phyloP scores from a whole-genome alignment of 768 basidiomycete genomes.

The Gymnopilus dilepis region DNA sequence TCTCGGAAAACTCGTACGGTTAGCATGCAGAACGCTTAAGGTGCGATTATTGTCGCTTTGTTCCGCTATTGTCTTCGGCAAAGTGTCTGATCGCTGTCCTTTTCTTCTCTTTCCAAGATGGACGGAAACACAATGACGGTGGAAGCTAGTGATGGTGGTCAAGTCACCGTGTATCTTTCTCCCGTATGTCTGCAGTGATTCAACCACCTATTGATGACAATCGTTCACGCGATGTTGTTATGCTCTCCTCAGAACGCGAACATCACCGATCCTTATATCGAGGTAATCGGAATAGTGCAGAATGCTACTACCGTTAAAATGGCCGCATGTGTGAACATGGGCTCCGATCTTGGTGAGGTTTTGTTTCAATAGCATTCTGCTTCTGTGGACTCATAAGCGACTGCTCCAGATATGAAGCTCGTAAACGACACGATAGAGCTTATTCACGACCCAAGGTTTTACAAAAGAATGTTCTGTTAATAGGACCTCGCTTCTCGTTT shows the following conservation, averaged over 20 bases:
- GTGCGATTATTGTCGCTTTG: constrained; percentile 10
- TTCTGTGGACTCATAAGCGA: no score
- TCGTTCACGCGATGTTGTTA: neutral
- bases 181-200: neutral
- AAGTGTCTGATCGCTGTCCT: neutral
- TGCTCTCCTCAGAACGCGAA: constrained; percentile 40
- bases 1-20: constrained; percentile 57
- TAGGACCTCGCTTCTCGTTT: neutral
- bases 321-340: constrained; percentile 58
- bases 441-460: constrained; percentile 63
- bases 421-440: constrained; percentile 67
- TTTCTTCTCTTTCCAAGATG: constrained; percentile 34
- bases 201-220: neutral
- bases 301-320: constrained; percentile 63
- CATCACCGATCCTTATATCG: constrained; percentile 60
- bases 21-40: constrained; percentile 62
- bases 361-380: constrained; percentile 1
- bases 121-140: constrained; percentile 59
- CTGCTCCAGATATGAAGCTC: constrained; percentile 57
- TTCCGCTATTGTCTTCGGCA: neutral
- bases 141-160: constrained; percentile 67
- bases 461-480: constrained; percentile 49
- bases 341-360: constrained; percentile 62
- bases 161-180: neutral
- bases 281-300: constrained; percentile 68